Evolutionary conservation across 805 yeast genomes (phyloP).

Genomic region (Zygoascus tannicola): DNA sequence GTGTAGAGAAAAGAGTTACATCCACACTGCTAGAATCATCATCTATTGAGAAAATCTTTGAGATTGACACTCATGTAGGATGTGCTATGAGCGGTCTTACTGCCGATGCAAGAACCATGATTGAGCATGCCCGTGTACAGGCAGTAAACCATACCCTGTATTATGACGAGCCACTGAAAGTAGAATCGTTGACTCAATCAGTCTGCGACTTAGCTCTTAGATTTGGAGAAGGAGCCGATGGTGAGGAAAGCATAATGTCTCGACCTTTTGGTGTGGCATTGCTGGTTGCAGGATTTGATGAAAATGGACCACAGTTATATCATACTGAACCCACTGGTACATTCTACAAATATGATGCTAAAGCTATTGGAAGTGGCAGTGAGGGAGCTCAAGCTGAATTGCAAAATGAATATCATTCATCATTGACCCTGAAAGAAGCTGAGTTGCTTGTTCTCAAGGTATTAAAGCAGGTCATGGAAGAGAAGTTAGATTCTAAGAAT

Average conservation of each 20-base stretch:
- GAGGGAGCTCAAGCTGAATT: slow-evolving; percentile 99
- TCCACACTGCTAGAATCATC: slow-evolving; percentile 84
- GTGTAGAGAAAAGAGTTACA: slow-evolving; percentile 95
- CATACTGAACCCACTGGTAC: slow-evolving; percentile 99
- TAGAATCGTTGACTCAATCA: slow-evolving; percentile 89
- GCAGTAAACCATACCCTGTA: slow-evolving; percentile 76
- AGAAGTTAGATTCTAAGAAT: slow-evolving; percentile 87
- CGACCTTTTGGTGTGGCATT: slow-evolving; percentile 99
- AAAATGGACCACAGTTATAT: slow-evolving; percentile 87
- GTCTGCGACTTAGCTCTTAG: slow-evolving; percentile 95
- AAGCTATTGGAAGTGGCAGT: slow-evolving; percentile 97
- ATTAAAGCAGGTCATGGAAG: slow-evolving; percentile 98
- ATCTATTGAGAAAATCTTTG: slow-evolving; percentile 92
- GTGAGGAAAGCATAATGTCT: slow-evolving; percentile 91
- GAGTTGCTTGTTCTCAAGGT: slow-evolving; percentile 82
- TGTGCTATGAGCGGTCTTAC: slow-evolving; percentile 99
- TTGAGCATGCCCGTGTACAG: slow-evolving; percentile 91
- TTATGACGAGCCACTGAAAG: slow-evolving; percentile 86
- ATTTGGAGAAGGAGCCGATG: slow-evolving; percentile 95
- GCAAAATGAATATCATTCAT: slow-evolving; percentile 87
- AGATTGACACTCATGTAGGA: slow-evolving; percentile 88
- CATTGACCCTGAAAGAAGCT: slow-evolving; percentile 85
- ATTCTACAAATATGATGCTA: slow-evolving; percentile 93
- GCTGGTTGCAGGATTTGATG: slow-evolving; percentile 91
- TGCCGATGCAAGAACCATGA: slow-evolving; percentile 98